These are phyloP conservation scores for Iberis amara DNA, from an alignment of 441 rosid species.

Conservation along the genomic window DNA sequence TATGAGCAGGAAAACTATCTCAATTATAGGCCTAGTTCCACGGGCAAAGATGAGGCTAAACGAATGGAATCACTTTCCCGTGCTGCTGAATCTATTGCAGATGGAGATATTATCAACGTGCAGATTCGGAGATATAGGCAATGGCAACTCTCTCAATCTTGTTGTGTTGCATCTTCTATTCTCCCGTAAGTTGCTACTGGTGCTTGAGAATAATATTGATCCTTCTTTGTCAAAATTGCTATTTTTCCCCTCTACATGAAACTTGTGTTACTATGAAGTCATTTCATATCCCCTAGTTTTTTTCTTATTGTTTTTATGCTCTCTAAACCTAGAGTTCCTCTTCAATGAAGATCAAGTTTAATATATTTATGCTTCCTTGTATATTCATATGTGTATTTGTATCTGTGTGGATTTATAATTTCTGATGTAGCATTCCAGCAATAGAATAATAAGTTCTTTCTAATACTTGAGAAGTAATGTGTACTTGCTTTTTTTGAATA, in stretches of 20 bases:
- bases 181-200: constrained; percentile 66
- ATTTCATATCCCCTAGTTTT: too few relatives aligned
- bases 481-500: constrained; percentile 30
- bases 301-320: neutral
- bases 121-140: constrained; percentile 92
- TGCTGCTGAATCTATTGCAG: constrained; percentile 90
- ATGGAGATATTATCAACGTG: constrained; percentile 89
- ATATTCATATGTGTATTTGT: constrained; percentile 11
- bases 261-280: too few relatives aligned
- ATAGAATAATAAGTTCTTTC: constrained; percentile 11
- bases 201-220: constrained; percentile 11
- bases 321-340: constrained; percentile 5
- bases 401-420: constrained; percentile 6
- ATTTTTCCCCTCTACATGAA: neutral
- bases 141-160: constrained; percentile 87
- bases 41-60: constrained; percentile 71
- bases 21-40: constrained; percentile 71
- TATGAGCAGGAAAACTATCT: constrained; percentile 83
- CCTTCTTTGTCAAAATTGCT: constrained; percentile 21
- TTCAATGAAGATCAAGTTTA: constrained; percentile 6
- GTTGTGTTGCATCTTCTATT: constrained; percentile 73
- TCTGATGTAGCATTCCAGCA: neutral
- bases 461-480: constrained; percentile 17
- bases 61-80: constrained; percentile 72
- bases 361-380: constrained; percentile 8